Percentiles rank a stretch among this genome's conserved stretches.
phyloP scores from a whole-genome alignment of 2,329 filamentous ascomycete species.

The Sporothrix pseudoabietina region DNA sequence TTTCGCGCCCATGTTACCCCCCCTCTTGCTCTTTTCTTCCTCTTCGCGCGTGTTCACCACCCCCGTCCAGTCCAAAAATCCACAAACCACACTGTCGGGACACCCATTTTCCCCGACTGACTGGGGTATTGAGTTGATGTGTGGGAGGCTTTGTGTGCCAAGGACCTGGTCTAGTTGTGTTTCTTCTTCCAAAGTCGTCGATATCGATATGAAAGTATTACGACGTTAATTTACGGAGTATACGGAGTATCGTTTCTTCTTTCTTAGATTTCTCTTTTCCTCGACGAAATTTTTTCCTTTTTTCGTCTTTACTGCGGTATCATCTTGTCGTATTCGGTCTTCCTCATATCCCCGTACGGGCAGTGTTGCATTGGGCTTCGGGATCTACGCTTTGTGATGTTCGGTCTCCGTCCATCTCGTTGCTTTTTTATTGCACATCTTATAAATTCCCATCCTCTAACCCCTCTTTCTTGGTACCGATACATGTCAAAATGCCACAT shows the following conservation, averaged over 20 bases:
- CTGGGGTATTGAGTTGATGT: not conserved
- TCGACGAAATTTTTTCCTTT: not conserved
- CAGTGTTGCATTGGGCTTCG: conserved; percentile 9
- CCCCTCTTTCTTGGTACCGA: not conserved
- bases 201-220: not conserved
- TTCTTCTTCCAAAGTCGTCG: not conserved
- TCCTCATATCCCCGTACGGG: not conserved
- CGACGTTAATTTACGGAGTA: not conserved
- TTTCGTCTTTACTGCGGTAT: not conserved
- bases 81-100: conserved; percentile 32
- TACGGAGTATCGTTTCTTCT: no score
- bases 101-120: conserved; percentile 10
- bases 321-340: not conserved
- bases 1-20: conserved; percentile 17
- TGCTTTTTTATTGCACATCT: not conserved
- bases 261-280: not conserved
- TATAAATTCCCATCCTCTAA: not conserved
- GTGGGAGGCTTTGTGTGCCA: not conserved
- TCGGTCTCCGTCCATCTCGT: not conserved
- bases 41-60: not conserved
- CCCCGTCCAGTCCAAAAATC: conserved; percentile 19
- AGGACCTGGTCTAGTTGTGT: not conserved
- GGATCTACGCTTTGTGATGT: not conserved
- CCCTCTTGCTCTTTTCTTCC: not conserved
- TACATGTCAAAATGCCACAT: not conserved